Conservation (phyloP, 1,139 yeast species). For the Nakaseomyces uthaithaninus region DNA sequence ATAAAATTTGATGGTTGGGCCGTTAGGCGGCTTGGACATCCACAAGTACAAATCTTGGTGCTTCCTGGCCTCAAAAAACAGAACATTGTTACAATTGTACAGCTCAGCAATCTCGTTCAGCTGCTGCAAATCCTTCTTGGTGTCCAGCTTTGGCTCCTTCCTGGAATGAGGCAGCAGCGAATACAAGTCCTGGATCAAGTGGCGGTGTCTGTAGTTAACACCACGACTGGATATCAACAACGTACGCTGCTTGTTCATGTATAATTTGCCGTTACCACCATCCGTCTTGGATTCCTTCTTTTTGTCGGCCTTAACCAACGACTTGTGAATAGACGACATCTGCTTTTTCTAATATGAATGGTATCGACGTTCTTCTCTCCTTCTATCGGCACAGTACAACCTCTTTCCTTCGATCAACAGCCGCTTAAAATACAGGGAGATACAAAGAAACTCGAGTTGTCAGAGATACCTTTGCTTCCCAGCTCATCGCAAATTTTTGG, state of each 20-base stretch:
- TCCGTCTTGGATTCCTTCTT: constrained; percentile 35
- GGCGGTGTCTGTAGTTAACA: constrained; percentile 90
- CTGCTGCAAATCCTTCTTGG: constrained; percentile 80
- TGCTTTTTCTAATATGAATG: no score
- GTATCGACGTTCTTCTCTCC: no score
- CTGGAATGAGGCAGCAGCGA: constrained; percentile 87
- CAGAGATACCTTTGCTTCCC: no score
- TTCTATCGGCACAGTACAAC: no score
- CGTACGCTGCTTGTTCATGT: constrained; percentile 68
- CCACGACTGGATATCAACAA: constrained; percentile 90
- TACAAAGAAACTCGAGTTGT: no score
- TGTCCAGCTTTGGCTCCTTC: constrained; percentile 92
- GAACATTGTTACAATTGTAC: constrained; percentile 91
- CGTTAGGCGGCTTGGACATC: constrained; percentile 95
- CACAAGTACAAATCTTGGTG: constrained; percentile 92
- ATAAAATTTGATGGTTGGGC: constrained; percentile 92
- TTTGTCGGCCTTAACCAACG: constrained; percentile 32
- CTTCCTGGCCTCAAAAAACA: constrained; percentile 93
- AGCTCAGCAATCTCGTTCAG: constrained; percentile 93
- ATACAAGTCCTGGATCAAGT: constrained; percentile 74
- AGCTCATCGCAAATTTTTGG: constrained; percentile 6
- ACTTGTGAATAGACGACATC: constrained; percentile 43
- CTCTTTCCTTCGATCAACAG: no score
- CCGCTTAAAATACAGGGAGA: no score
- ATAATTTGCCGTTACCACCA: constrained; percentile 22